Percentiles rank a stretch among this genome's conserved stretches.
These are phyloP conservation scores for Salvia rosmarinus DNA, from an alignment of 257 asterid genomes.

Conservation along the genomic window DNA sequence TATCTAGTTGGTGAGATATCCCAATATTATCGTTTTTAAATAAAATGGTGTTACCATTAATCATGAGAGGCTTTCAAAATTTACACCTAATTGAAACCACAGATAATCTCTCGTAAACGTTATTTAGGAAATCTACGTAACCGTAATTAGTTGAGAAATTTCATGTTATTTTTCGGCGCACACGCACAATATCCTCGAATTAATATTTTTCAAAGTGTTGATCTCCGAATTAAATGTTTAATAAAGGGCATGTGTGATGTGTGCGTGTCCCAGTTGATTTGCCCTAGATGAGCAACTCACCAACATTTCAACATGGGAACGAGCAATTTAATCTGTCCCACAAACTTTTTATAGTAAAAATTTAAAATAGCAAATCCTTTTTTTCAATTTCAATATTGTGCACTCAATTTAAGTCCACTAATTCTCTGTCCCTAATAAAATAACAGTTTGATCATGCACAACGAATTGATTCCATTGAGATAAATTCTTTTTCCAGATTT, in stretches of 20 bases:
- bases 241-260: neutral
- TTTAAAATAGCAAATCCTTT: neutral
- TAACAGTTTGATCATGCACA: neutral
- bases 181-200: slow-evolving; percentile 13
- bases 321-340: neutral
- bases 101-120: neutral
- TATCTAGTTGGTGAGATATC: too few relatives aligned
- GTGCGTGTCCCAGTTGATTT: neutral
- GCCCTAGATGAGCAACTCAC: neutral
- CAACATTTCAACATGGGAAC: neutral
- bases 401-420: slow-evolving; percentile 2
- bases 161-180: neutral
- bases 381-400: neutral
- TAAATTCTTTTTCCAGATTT: neutral
- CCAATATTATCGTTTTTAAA: too few relatives aligned
- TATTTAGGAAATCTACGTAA: neutral
- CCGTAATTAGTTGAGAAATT: neutral
- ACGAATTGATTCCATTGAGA: neutral
- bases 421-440: neutral
- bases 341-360: neutral
- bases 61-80: too few relatives aligned
- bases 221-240: neutral
- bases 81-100: too few relatives aligned
- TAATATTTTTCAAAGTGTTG: neutral
- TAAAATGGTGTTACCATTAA: too few relatives aligned